Evolutionary conservation across 192 early-diverging fungal species (phyloP).

Genomic region (Gonapodya prolifera): DNA sequence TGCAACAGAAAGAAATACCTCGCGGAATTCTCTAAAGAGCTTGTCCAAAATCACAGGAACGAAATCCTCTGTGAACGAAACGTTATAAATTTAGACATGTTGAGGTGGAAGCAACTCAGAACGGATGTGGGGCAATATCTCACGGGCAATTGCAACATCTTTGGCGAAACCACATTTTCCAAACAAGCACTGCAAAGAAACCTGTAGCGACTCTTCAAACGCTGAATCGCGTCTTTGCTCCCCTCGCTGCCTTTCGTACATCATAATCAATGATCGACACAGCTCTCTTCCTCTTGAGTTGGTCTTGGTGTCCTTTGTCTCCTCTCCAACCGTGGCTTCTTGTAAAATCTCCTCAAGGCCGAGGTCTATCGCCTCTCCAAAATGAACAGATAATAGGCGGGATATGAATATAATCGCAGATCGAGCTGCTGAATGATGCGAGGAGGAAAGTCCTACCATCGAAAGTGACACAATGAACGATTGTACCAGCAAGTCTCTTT

Average conservation of each 20-base stretch:
- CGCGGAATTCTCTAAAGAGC: not conserved
- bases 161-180: constrained; percentile 17
- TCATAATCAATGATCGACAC: constrained; percentile 6
- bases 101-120: not conserved
- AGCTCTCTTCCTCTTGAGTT: constrained; percentile 8
- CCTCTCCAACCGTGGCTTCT: not conserved
- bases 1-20: not conserved
- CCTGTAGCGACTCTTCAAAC: constrained; percentile 14
- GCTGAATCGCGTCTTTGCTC: constrained; percentile 8
- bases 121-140: too few species aligned
- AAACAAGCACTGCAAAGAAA: constrained; percentile 17
- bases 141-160: constrained; percentile 9
- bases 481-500: not conserved
- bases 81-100: too few species aligned
- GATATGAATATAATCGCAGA: constrained; percentile 9
- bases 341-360: constrained; percentile 13
- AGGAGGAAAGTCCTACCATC: constrained; percentile 5
- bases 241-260: not conserved
- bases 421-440: not conserved
- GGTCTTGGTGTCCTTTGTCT: not conserved
- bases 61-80: not conserved
- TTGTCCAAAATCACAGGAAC: not conserved
- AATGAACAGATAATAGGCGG: constrained; percentile 16
- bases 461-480: constrained; percentile 8
- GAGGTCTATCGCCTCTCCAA: constrained; percentile 10